Base-by-base conservation (phyloP, 176 grass and related monocot species). In the Saccharum officinarum region DNA sequence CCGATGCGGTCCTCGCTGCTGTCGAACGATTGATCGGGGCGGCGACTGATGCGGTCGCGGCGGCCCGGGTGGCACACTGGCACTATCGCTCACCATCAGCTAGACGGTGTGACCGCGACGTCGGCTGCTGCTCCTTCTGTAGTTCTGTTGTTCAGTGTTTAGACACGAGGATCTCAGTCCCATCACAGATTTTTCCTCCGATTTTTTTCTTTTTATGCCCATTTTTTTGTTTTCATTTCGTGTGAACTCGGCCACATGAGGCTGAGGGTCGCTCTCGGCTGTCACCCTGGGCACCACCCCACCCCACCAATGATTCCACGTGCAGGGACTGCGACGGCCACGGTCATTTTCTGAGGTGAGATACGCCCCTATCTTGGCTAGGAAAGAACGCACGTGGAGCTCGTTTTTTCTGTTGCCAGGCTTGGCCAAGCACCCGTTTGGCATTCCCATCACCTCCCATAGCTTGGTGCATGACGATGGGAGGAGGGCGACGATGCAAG, bases 261-360 rank as follows among this genome's bases (percentile, higher is more conserved):
- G 28, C 28, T 28, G 28, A n/a, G 54, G 26, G 70, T 80, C 38
- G 46, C 70, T 62, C 69, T 85, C 77, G 8, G 46, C 26, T 33
- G 25, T 47, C 28, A 9, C 5, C 47, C 30, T 0, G 26, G 8
- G 28, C 28, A 28, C 28, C 28, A 28, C 28, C 28, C 61, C 40
- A 13, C 20, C 39, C 2, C 22, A 49, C 7, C 28, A 50, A 18
- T 54, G 59, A 72, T 31, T 18, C 65, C 82, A 41, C 82, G 3
- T 40, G 44, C 73, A 10, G 45, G 15, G 73, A 55, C 28, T 55
- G 66, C 15, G 66, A 83, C 31, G 65, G 54, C 33, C 80, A 79
- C 5, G 26, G 62, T 1, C 39, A 12, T 46, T 30, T 0, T 30
- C 54, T 3, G 54, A 50, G 80, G 57, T 23, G 79, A 70, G 80